Conservation (phyloP, 2,329 filamentous ascomycete genomes). For the Thelonectria olida region DNA sequence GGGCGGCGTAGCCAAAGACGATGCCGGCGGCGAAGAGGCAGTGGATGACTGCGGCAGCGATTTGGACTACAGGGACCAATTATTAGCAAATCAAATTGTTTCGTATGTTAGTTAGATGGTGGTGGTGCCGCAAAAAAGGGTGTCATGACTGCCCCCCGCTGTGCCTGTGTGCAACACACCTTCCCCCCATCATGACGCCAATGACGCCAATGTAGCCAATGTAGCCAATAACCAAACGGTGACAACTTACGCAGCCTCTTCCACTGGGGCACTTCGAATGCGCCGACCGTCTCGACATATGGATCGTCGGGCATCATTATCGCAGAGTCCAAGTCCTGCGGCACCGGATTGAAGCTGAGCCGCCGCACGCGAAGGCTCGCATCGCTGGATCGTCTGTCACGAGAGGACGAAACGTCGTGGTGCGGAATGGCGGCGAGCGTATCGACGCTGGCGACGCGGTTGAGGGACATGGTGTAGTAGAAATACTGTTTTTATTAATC, state of each 20-base stretch:
- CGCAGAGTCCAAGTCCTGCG: slow-evolving; percentile 60
- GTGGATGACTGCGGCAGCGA: slow-evolving; percentile 40
- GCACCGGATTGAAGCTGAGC: slow-evolving; percentile 64
- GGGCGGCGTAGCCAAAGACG: slow-evolving; percentile 85
- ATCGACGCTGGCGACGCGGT: slow-evolving; percentile 63
- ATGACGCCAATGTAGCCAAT: not conserved
- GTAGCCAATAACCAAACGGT: not conserved
- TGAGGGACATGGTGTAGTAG: slow-evolving; percentile 57
- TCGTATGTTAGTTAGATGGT: not conserved
- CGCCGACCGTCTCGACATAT: slow-evolving; percentile 56
- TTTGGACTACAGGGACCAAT: slow-evolving; percentile 37
- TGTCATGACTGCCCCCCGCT: not conserved
- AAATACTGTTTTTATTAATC: not conserved
- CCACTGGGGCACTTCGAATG: slow-evolving; percentile 64
- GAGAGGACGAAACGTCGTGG: slow-evolving; percentile 20
- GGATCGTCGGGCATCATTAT: slow-evolving; percentile 49
- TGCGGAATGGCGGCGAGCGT: slow-evolving; percentile 53
- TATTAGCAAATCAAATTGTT: slow-evolving; percentile 15
- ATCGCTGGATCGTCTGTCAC: slow-evolving; percentile 53
- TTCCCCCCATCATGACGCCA: not conserved
- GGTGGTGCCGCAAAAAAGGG: not conserved
- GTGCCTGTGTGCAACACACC: not conserved
- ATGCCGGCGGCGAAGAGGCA: slow-evolving; percentile 82
- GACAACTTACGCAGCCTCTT: slow-evolving; percentile 58
- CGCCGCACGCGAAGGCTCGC: slow-evolving; percentile 58